Evolutionary conservation across 352 stramenopile species (phyloP), one percentile per base, ranked within the genome.

Genomic region (Globisporangium yorkense): DNA sequence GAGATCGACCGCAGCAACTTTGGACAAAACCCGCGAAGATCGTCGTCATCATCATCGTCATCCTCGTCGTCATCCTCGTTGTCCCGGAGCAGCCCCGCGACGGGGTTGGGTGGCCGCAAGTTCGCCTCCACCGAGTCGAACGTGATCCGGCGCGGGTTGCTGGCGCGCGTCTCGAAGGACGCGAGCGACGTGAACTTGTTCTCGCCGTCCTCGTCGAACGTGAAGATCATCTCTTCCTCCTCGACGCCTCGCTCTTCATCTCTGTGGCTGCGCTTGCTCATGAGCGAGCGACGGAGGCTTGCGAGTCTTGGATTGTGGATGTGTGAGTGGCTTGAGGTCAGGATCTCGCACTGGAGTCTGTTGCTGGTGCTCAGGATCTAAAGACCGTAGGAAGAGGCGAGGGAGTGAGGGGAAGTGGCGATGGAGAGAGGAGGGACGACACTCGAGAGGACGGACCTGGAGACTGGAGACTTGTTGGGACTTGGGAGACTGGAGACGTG

Each of bases 201-300:
- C 12, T 43, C 37, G 37, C 27, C 47, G 4, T 27, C 29, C 39
- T 88, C 80, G 52, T 90, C 80, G 46, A 90, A 88, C 43, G 75
- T 50, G 61, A 90, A 90, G 76, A 88, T 85, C 65, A 90, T 71
- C 43, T 90, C 78, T 29, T 88, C 78, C 27, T 87, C 72, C 20
- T 88, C 72, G n/a, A 84, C 73, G 21, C 62, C 55, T 8, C 70
- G 57, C 20, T 74, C 70, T 33, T 45, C 63, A 50, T 55, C 57
- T 43, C 46, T 60, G 51, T 65, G 54, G 43, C 57, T 58, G 29
- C 46, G n/a, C 33, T 51, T 68, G 56, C 59, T 75, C 68, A 75
- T 75, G 33, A 54, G 29, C 33, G 35, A 56, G 44, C 13, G 10
- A 27, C 9, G 10, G 20, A n/a, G 44, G 20, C 35, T 48, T 15